A percentile compares a stretch with the other conserved stretches of the same genome.
These are phyloP conservation scores for Leccinum arenicola DNA, from an alignment of 768 basidiomycete species.

Conservation along the genomic window DNA sequence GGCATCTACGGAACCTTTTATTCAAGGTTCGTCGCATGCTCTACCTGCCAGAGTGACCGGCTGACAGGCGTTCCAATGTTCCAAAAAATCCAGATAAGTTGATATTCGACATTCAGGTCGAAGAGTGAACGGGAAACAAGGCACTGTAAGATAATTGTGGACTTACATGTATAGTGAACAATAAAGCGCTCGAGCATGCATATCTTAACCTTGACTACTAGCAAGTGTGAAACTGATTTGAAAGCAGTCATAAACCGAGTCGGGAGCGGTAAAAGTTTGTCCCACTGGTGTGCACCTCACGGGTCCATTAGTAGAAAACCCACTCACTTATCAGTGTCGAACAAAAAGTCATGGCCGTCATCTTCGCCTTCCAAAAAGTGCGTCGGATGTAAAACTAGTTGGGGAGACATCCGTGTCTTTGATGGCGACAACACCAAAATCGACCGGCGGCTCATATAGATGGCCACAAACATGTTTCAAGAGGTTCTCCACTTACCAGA, in stretches of 20 bases:
- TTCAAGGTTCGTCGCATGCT: constrained; percentile 18
- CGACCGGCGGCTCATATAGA: constrained; percentile 58
- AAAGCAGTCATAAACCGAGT: constrained; percentile 64
- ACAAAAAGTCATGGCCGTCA: constrained; percentile 86
- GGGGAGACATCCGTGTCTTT: neutral
- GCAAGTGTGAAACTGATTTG: neutral
- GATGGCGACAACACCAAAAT: neutral
- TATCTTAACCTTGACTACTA: neutral
- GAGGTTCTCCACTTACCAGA: constrained; percentile 72
- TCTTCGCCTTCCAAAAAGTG: constrained; percentile 94
- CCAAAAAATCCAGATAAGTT: constrained; percentile 14
- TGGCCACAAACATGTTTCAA: constrained; percentile 79
- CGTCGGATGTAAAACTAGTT: constrained; percentile 74
- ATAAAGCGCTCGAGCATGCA: neutral
- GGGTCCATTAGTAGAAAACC: neutral
- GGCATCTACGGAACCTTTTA: neutral
- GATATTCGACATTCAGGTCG: constrained; percentile 22
- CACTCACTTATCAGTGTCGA: constrained; percentile 77
- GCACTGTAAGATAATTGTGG: neutral
- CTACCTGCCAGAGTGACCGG: neutral
- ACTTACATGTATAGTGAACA: constrained; percentile 3
- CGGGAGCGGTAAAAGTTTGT: constrained; percentile 62
- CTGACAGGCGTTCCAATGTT: neutral
- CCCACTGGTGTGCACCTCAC: constrained; percentile 2
- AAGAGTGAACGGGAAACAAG: constrained; percentile 9